Conservation (phyloP, 805 yeast genomes). For the Starmerella vitae region DNA sequence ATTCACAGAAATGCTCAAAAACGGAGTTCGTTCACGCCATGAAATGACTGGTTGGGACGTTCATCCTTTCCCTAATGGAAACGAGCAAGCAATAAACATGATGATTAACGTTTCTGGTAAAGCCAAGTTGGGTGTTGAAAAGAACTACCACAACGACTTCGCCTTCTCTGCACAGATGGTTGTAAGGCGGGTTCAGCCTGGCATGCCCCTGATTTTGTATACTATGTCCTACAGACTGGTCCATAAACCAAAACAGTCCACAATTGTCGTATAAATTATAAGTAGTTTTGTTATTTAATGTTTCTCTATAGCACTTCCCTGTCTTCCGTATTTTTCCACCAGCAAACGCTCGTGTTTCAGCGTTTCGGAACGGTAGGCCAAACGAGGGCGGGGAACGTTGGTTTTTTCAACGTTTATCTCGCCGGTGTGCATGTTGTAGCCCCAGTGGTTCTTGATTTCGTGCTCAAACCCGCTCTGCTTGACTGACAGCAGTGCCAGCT, state of each 20-base stretch:
- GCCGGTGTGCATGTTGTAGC: conserved; percentile 44
- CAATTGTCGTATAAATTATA: conserved; percentile 10
- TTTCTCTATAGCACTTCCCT: background rate
- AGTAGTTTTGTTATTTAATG: background rate
- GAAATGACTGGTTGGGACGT: conserved; percentile 28
- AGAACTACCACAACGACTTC: conserved; percentile 18
- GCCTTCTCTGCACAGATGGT: conserved; percentile 27
- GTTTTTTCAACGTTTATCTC: conserved; percentile 78
- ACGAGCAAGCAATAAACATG: conserved; percentile 20
- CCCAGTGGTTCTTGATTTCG: conserved; percentile 85
- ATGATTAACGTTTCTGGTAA: conserved; percentile 27
- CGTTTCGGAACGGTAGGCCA: conserved; percentile 74
- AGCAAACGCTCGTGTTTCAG: conserved; percentile 49
- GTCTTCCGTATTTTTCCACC: conserved; percentile 25
- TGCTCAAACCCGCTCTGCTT: conserved; percentile 89
- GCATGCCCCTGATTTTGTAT: conserved; percentile 16
- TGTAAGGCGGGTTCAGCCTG: conserved; percentile 19
- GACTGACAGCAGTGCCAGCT: conserved; percentile 85
- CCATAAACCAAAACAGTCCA: conserved; percentile 25
- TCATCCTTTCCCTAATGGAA: conserved; percentile 28
- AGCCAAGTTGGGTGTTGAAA: conserved; percentile 27
- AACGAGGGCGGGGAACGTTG: conserved; percentile 83
- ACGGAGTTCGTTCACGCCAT: conserved; percentile 29
- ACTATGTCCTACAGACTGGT: conserved; percentile 28
- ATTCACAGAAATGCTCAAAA: conserved; percentile 25